Evolutionary conservation across 257 asterid species (phyloP).

Genomic region (Solanum lycopersicoides): DNA sequence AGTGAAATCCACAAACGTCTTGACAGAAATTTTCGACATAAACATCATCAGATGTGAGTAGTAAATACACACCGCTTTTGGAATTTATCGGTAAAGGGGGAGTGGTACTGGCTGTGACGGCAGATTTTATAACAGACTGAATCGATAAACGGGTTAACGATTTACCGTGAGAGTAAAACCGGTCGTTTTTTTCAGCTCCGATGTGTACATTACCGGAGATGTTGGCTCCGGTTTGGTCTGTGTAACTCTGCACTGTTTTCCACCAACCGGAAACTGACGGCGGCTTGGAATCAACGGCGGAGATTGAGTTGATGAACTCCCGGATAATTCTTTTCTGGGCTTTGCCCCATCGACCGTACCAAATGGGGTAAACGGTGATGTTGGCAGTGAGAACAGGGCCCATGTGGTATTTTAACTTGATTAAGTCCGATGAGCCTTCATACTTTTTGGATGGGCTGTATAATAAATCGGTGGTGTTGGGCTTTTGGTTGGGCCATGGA

Average conservation of each 20-base stretch:
- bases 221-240: constrained; percentile 67
- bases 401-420: constrained; percentile 70
- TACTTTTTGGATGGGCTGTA: constrained; percentile 60
- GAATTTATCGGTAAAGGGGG: constrained; percentile 70
- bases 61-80: constrained; percentile 55
- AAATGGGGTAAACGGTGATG: constrained; percentile 71
- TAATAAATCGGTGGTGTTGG: constrained; percentile 38
- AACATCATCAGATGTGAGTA: constrained; percentile 69
- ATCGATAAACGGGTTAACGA: constrained; percentile 60
- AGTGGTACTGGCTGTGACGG: constrained; percentile 36
- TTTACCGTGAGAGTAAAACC: constrained; percentile 54
- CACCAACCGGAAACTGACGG: constrained; percentile 84
- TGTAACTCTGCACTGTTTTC: constrained; percentile 63
- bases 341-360: constrained; percentile 75
- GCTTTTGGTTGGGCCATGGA: constrained; percentile 50
- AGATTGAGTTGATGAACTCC: constrained; percentile 66
- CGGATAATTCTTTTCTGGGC: constrained; percentile 81
- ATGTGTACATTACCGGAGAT: constrained; percentile 40
- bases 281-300: constrained; percentile 28
- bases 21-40: constrained; percentile 65
- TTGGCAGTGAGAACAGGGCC: constrained; percentile 79
- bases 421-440: constrained; percentile 85
- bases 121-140: constrained; percentile 54
- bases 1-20: constrained; percentile 68
- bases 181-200: constrained; percentile 62